Conservation (phyloP, 257 asterid genomes). For the Petrea volubilis region DNA sequence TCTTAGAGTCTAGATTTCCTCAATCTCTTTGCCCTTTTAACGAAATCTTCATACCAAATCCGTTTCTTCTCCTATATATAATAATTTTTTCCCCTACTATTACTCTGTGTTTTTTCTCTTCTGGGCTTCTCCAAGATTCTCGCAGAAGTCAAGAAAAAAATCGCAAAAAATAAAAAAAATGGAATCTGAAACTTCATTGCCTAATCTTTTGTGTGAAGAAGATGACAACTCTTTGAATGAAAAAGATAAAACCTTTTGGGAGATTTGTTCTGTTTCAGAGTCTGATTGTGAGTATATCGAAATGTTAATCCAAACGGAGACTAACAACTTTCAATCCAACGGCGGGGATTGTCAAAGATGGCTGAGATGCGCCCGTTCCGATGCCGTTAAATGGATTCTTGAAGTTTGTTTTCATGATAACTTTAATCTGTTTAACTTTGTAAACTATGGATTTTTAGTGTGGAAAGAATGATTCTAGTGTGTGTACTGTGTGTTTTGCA, state of each 20-base stretch:
- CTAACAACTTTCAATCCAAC: conserved; percentile 6
- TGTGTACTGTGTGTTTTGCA: conserved; percentile 18
- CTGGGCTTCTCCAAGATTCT: not conserved
- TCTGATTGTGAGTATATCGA: conserved; percentile 36
- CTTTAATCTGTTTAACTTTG: not conserved
- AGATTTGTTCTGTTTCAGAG: conserved; percentile 22
- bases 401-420: conserved; percentile 20
- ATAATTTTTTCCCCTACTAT: not conserved
- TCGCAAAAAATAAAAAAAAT: too few relatives aligned
- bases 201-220: conserved; percentile 44
- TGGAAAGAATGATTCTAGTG: not conserved
- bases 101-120: not conserved
- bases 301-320: conserved; percentile 24
- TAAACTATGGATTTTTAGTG: not conserved
- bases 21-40: conserved; percentile 13
- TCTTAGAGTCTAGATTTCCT: conserved; percentile 30
- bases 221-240: conserved; percentile 26
- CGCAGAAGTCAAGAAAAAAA: not conserved
- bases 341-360: not conserved
- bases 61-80: not conserved
- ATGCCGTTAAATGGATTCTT: conserved; percentile 52
- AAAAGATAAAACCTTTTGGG: conserved; percentile 12
- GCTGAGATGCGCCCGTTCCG: conserved; percentile 34
- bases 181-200: conserved; percentile 22
- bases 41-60: not conserved